Percentiles rank a stretch among this genome's conserved stretches.
Conservation (phyloP, 2,329 filamentous ascomycete genomes). For the Neocucurbitaria cava region DNA sequence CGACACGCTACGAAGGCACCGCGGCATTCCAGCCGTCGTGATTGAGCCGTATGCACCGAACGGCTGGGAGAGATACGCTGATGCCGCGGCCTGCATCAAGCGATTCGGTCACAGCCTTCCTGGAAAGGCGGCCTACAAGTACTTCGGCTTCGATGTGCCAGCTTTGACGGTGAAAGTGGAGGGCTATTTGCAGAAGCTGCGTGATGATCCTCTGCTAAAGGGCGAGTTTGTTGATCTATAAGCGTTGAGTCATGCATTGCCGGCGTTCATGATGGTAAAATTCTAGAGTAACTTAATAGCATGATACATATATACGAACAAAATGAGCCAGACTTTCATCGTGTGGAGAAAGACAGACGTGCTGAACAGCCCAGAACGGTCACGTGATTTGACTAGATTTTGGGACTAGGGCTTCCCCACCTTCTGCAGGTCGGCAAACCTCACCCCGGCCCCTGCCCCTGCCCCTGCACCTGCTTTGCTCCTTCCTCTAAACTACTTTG, state of each 20-base stretch:
- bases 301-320: not conserved
- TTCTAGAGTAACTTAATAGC: not conserved
- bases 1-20: constrained; percentile 53
- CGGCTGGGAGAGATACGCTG: constrained; percentile 67
- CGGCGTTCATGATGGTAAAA: not conserved
- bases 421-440: not conserved
- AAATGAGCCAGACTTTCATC: not conserved
- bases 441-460: not conserved
- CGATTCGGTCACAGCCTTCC: constrained; percentile 65
- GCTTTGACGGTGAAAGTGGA: constrained; percentile 52
- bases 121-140: constrained; percentile 61
- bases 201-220: constrained; percentile 43
- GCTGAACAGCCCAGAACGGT: too few relatives aligned
- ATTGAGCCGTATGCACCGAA: constrained; percentile 67
- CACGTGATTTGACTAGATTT: too few relatives aligned
- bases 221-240: constrained; percentile 44
- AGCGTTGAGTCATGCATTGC: constrained; percentile 1
- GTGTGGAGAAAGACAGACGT: not conserved
- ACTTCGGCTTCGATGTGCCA: constrained; percentile 62
- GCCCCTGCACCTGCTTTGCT: not conserved
- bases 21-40: constrained; percentile 58
- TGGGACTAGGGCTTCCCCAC: not conserved
- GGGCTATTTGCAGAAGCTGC: constrained; percentile 45
- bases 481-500: not conserved
- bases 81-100: constrained; percentile 62